A percentile compares a stretch with the other conserved stretches of the same genome.
Evolutionary conservation across 331 rosid species (phyloP).

Genomic region (Telfairia occidentalis): DNA sequence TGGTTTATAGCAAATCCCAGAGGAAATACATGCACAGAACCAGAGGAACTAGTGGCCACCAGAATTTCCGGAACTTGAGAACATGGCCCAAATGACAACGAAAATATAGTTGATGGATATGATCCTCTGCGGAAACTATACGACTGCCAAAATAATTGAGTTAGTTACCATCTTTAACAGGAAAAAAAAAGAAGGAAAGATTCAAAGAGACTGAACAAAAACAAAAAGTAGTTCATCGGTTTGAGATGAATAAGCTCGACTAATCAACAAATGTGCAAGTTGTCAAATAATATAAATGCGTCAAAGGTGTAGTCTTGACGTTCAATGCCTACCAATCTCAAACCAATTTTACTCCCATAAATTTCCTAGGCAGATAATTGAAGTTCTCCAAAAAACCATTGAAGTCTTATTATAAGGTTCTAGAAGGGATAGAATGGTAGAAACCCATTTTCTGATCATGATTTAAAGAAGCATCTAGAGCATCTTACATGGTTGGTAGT

Average conservation of each 20-base stretch:
- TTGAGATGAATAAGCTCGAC: not conserved
- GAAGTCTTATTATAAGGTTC: not conserved
- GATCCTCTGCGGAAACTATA: constrained; percentile 93
- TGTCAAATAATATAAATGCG: not conserved
- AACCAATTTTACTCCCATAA: not conserved
- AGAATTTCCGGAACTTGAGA: constrained; percentile 71
- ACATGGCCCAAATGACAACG: constrained; percentile 82
- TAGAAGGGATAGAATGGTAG: not conserved
- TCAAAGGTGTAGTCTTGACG: not conserved
- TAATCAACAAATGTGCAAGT: not conserved
- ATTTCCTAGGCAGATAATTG: not conserved
- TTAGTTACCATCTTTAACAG: constrained; percentile 20
- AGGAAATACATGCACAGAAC: constrained; percentile 80
- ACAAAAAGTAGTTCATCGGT: not conserved
- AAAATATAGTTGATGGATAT: constrained; percentile 70
- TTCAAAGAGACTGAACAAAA: not conserved
- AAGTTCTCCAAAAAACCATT: not conserved
- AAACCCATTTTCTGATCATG: not conserved
- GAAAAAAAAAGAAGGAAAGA: not conserved
- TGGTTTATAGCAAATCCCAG: constrained; percentile 55
- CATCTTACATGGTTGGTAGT: not conserved
- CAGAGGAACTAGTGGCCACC: constrained; percentile 83
- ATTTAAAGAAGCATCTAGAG: not conserved
- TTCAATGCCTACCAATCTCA: not conserved
- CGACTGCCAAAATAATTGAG: constrained; percentile 37